Base-by-base conservation (phyloP, 2,329 filamentous ascomycete species). In the Penicillium sclerotiorum region DNA sequence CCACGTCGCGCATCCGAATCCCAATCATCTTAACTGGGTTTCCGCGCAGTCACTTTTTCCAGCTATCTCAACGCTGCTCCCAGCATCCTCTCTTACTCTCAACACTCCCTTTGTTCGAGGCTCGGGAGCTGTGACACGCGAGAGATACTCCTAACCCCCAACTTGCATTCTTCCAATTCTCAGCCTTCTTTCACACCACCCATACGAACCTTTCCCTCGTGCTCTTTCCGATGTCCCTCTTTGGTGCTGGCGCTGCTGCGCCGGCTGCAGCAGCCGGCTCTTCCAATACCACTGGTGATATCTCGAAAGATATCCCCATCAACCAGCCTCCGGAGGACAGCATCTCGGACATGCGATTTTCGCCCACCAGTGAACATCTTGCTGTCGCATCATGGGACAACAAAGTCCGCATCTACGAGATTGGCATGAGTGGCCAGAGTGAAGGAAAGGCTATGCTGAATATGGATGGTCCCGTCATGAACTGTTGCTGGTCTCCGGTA, bases 381-480 rank as follows among this genome's bases (percentile, higher is more conserved):
- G 91, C 93, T 20, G 89, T 96, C 28, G 79, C 90, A 40, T 96
- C 90, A 63, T 99, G 94, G 94, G 94, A 99, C 75, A 95, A 95
- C 78, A 95, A 96, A 72, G 90, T 97, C 56, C 88, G 92, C 66
- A 93, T 99, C 68, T 99, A 97, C 76, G 90, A 97, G 72, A 90
- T 97, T 68, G 84, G 87, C 58, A 75, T 74, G 49, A 84, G 84
- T 59, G 90, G 91, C 36, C 83, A 88, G 67, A 93, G 88, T 65
- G 84, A 90, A 68, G 91, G 90, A 42, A 93, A 92, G 66, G 90
- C 90, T 56, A 77, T 87, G 51, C 95, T 94, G 67, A 88, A 95
- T 60, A 90, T 95, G 73, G 87, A 90, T 58, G 89, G 82, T 37
- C 90, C 92, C 3, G 92, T 95, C 3, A 76, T 99, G 53, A 88